A percentile compares a stretch with the other conserved stretches of the same genome.
Conservation (phyloP, 257 asterid genomes). For the Solanum habrochaites region DNA sequence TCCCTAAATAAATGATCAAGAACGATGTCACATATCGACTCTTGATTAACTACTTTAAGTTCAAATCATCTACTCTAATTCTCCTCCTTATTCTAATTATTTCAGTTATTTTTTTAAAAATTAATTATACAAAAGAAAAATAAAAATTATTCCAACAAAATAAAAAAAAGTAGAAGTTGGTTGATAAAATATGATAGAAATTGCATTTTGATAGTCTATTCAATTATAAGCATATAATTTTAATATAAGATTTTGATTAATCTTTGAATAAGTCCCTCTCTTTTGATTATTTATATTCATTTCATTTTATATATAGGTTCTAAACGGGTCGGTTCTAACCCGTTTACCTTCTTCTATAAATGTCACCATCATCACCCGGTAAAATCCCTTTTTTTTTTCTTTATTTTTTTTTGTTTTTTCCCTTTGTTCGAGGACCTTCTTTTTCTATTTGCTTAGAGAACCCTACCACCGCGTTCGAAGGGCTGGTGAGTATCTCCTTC, state of each 20-base stretch:
- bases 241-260: background rate
- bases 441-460: background rate
- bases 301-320: background rate
- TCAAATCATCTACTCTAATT: background rate
- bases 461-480: background rate
- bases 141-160: background rate
- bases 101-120: too few species aligned
- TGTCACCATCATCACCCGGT: background rate
- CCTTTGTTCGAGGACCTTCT: slow-evolving; percentile 14
- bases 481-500: slow-evolving; percentile 9
- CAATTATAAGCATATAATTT: too few species aligned
- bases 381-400: background rate
- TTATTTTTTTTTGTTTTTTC: background rate
- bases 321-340: background rate
- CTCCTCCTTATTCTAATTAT: background rate
- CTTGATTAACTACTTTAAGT: background rate
- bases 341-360: slow-evolving; percentile 5
- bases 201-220: background rate
- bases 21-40: too few species aligned
- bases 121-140: background rate
- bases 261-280: background rate
- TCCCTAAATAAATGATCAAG: too few species aligned
- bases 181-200: background rate
- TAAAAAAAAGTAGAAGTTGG: background rate
- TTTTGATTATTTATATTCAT: background rate